Evolutionary conservation across 176 grass and related monocot species (phyloP).

Genomic region (Aegilops longissima): DNA sequence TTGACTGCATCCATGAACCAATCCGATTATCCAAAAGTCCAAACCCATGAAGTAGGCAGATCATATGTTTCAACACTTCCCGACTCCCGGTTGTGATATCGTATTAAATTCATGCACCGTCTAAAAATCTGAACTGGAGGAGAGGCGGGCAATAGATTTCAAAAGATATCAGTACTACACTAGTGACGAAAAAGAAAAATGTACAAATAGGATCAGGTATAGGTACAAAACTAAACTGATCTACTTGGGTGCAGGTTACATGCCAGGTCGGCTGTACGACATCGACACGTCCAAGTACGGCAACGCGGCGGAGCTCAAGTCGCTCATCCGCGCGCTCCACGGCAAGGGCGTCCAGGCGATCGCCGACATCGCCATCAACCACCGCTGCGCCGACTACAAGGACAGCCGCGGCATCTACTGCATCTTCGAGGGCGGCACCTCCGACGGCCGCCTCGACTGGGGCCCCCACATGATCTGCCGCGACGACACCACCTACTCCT

Average conservation of each 20-base stretch:
- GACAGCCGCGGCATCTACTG: constrained; percentile 63
- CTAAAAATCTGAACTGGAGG: too few species aligned
- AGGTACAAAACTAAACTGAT: background rate
- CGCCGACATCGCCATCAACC: constrained; percentile 55
- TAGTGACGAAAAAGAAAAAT: background rate
- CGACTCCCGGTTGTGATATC: too few species aligned
- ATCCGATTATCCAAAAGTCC: too few species aligned
- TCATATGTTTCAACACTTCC: too few species aligned
- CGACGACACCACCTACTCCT: constrained; percentile 53
- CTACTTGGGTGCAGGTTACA: constrained; percentile 33
- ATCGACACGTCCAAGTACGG: constrained; percentile 64
- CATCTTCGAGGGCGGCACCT: constrained; percentile 66
- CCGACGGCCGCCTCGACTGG: constrained; percentile 67
- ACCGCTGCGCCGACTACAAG: constrained; percentile 45
- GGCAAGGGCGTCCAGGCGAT: constrained; percentile 47
- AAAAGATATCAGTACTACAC: background rate
- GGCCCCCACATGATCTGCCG: constrained; percentile 75
- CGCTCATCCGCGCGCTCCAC: constrained; percentile 51
- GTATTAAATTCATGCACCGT: too few species aligned
- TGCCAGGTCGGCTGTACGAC: constrained; percentile 66
- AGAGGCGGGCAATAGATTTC: too few species aligned
- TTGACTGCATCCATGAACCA: too few species aligned
- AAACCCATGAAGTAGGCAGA: too few species aligned
- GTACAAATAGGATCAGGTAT: background rate
- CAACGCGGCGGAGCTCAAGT: constrained; percentile 47